These are phyloP conservation scores for Cicer pinnatifidum DNA, from an alignment of 306 rosid genomes.

Conservation along the genomic window DNA sequence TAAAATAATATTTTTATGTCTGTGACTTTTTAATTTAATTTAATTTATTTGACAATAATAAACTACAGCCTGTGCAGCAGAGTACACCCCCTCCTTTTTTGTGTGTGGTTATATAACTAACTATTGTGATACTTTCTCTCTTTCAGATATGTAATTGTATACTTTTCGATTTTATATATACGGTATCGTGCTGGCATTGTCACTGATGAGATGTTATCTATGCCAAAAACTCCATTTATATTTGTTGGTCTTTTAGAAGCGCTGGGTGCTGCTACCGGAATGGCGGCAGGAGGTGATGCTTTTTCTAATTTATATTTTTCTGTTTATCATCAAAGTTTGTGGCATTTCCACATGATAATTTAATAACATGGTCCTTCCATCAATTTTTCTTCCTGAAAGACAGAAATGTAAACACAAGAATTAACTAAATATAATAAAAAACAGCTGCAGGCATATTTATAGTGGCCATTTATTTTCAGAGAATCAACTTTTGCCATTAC, in stretches of 20 bases:
- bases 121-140: slow-evolving; percentile 28
- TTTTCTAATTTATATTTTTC: slow-evolving; percentile 33
- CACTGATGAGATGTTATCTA: slow-evolving; percentile 84
- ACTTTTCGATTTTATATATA: slow-evolving; percentile 72
- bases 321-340: slow-evolving; percentile 21
- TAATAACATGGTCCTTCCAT: not conserved
- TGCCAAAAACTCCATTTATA: slow-evolving; percentile 82
- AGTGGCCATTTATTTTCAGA: not conserved
- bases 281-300: slow-evolving; percentile 86
- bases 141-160: slow-evolving; percentile 82
- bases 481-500: not conserved
- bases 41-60: slow-evolving; percentile 24
- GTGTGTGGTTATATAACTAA: slow-evolving; percentile 14
- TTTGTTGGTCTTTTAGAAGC: slow-evolving; percentile 92
- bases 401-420: not conserved
- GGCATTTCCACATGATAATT: not conserved
- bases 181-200: slow-evolving; percentile 79
- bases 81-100: not conserved
- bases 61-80: not conserved
- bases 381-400: slow-evolving; percentile 14
- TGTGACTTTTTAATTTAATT: too few species aligned
- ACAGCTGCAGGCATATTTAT: not conserved
- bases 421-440: not conserved
- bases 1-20: too few species aligned
- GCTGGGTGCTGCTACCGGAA: slow-evolving; percentile 93